Evolutionary conservation across 768 basidiomycete genomes (phyloP), one percentile per base, ranked within the genome.

Genomic region (Leccinum longicurvipes): DNA sequence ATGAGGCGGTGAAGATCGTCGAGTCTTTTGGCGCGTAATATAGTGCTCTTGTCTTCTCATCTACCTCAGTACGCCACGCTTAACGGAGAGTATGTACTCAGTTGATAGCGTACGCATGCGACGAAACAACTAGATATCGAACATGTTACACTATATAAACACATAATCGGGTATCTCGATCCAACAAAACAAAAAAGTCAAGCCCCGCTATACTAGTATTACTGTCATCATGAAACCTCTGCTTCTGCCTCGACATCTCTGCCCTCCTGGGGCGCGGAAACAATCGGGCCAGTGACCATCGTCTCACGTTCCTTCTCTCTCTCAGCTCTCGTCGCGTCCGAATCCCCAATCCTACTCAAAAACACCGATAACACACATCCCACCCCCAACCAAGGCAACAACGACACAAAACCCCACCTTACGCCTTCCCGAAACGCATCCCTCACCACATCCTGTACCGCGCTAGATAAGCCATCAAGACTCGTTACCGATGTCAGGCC

Each of bases 1-100:
- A n/a, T n/a, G n/a, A n/a, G n/a, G n/a, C n/a, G n/a, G n/a, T 91
- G 2, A 80, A 79, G 32, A 89, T 91, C 49, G 79, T 91, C 17
- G 71, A 83, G 36, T 65, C 77, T 56, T 67, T 61, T 48, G 44
- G 42, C 12, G 27, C 9, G 24, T 49, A 49, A 49, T 9, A 41
- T 41, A 19, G 19, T 11, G 39, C 8, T 42, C 39, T 44, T 44
- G 8, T 44, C 8, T 39, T 14, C 2, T 51, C 27, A 7, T 17
- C 14, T 17, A 17, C 32, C 34, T n/a, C n/a, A n/a, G n/a, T 39
- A 3, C 17, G 8, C 7, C 21, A 44, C 21, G 14, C 42, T 24
- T 6, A 8, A 15, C 7, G 12, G 12, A 6, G 21, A 17, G 1
- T 23, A 8, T 24, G 42, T 44, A 44, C 12, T 24, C 15, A 4